A percentile compares a stretch with the other conserved stretches of the same genome.
Conservation (phyloP, 2,329 filamentous ascomycete genomes). For the Albophoma yamanashiensis region DNA sequence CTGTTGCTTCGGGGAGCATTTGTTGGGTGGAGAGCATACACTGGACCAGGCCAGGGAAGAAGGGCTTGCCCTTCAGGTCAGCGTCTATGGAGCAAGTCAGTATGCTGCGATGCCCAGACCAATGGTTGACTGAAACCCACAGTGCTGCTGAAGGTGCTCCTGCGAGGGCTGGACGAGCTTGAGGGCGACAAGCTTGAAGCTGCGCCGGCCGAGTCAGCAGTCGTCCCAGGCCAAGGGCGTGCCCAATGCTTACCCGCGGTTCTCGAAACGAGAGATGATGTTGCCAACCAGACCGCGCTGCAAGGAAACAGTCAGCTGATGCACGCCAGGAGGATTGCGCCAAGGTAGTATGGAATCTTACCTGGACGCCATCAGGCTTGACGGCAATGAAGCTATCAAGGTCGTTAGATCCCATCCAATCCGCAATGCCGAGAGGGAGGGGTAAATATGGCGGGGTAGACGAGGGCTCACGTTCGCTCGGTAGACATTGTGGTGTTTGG, state of each 20-base stretch:
- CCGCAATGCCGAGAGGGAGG: constrained; percentile 5
- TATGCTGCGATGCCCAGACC: constrained; percentile 2
- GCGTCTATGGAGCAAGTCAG: constrained; percentile 43
- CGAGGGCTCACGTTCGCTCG: constrained; percentile 72
- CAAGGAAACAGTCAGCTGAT: constrained; percentile 10
- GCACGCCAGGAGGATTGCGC: not conserved
- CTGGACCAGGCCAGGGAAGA: constrained; percentile 89
- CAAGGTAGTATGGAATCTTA: constrained; percentile 31
- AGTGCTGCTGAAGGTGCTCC: constrained; percentile 98
- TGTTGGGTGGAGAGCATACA: constrained; percentile 46
- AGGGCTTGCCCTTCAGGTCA: constrained; percentile 63
- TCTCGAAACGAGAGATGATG: constrained; percentile 98
- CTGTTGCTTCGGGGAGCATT: not conserved
- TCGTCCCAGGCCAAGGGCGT: not conserved
- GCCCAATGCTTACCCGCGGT: constrained; percentile 59
- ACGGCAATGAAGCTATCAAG: constrained; percentile 90
- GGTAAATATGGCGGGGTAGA: constrained; percentile 21
- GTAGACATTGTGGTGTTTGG: constrained; percentile 49
- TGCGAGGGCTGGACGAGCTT: constrained; percentile 85
- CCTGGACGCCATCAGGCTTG: constrained; percentile 99
- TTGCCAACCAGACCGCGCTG: constrained; percentile 95
- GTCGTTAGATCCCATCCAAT: constrained; percentile 11
- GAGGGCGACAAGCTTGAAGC: constrained; percentile 97
- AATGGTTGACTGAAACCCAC: constrained; percentile 28
- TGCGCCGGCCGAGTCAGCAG: constrained; percentile 19